Conservation (phyloP, 129 eudicot species). For the Escallonia herrerae region DNA sequence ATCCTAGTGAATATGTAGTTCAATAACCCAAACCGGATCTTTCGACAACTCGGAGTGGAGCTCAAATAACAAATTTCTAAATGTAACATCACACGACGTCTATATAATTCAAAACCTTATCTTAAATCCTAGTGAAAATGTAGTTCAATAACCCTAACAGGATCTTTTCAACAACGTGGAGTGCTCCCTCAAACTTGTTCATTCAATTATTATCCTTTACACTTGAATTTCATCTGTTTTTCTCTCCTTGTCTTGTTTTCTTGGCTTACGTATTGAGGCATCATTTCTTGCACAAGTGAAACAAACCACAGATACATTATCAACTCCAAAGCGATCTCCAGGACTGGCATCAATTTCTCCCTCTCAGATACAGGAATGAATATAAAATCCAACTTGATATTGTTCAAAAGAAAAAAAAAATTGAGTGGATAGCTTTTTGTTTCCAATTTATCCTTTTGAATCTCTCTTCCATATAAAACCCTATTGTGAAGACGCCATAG, state of each 20-base stretch:
- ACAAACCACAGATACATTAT: constrained; percentile 24
- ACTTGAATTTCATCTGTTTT: not conserved
- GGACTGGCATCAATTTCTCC: not conserved
- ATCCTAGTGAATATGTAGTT: not conserved
- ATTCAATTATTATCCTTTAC: constrained; percentile 15
- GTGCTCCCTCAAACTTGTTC: constrained; percentile 3
- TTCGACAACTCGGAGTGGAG: not conserved
- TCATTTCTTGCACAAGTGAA: constrained; percentile 8
- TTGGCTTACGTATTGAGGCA: constrained; percentile 1
- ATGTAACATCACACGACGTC: too few relatives aligned
- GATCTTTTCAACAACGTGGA: not conserved
- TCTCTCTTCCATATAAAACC: too few relatives aligned
- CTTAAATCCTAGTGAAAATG: not conserved
- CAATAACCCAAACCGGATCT: not conserved
- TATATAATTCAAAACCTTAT: not conserved
- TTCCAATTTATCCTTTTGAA: too few relatives aligned
- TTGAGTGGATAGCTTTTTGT: too few relatives aligned
- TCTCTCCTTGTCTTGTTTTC: not conserved
- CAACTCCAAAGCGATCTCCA: constrained; percentile 1
- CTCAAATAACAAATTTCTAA: not conserved
- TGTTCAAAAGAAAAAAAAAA: too few relatives aligned
- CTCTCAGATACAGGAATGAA: not conserved
- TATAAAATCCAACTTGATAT: not conserved
- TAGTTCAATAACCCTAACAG: not conserved
- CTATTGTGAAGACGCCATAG: too few relatives aligned